phyloP scores from a whole-genome alignment of 345 rosid genomes.

The Bruguiera sexangula region DNA sequence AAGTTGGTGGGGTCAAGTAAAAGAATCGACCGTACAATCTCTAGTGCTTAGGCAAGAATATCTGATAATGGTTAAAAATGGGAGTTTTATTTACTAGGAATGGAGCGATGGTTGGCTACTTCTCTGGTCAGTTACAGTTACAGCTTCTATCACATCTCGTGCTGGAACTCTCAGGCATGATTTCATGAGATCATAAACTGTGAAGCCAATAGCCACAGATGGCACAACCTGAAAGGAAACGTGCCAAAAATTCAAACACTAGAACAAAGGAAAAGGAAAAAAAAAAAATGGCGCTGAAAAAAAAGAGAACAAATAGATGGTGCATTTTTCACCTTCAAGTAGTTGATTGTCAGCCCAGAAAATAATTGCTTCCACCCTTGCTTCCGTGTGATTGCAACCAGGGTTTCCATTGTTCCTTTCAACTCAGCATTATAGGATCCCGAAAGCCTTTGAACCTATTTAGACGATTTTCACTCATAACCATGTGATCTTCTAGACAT shows the following conservation, averaged over 20 bases:
- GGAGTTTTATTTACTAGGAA: constrained; percentile 23
- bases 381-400: constrained; percentile 49
- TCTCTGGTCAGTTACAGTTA: constrained; percentile 43
- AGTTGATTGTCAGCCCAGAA: constrained; percentile 91
- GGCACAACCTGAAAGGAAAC: constrained; percentile 65
- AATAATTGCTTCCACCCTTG: constrained; percentile 99
- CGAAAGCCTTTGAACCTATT: constrained; percentile 66
- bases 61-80: not conserved
- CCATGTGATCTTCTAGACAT: not conserved
- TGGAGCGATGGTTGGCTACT: constrained; percentile 49
- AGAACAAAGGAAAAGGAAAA: not conserved
- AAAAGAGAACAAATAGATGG: not conserved
- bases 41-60: not conserved
- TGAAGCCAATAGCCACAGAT: constrained; percentile 91
- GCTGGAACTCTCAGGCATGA: constrained; percentile 73
- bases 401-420: constrained; percentile 69
- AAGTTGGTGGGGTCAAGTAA: constrained; percentile 14
- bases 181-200: constrained; percentile 87
- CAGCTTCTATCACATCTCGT: constrained; percentile 56
- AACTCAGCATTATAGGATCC: constrained; percentile 45
- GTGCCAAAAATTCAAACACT: not conserved
- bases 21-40: constrained; percentile 34
- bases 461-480: constrained; percentile 10
- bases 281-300: not conserved
- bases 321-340: constrained; percentile 55